phyloP scores from a whole-genome alignment of 257 asterid genomes.

The Verbena officinalis region DNA sequence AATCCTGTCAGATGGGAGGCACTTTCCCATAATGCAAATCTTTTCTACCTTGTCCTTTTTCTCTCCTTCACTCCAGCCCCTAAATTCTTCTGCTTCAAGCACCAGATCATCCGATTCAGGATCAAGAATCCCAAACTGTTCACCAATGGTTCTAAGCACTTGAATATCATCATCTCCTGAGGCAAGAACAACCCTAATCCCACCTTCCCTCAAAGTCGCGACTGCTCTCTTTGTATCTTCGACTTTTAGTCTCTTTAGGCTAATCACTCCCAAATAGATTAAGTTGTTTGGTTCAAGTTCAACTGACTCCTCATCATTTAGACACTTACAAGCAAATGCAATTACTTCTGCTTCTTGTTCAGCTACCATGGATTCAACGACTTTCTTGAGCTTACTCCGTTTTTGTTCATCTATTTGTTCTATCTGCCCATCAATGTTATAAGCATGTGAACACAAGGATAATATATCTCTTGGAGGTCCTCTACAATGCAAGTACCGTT shows the following conservation, averaged over 20 bases:
- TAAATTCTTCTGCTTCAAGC: slow-evolving; percentile 26
- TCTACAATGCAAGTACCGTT: slow-evolving; percentile 21
- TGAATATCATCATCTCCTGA: slow-evolving; percentile 32
- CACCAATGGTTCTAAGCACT: slow-evolving; percentile 24
- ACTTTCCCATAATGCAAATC: slow-evolving; percentile 33
- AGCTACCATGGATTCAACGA: neutral
- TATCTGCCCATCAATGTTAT: slow-evolving; percentile 21
- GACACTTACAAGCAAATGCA: slow-evolving; percentile 35
- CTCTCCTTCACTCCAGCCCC: slow-evolving; percentile 17
- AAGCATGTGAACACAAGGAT: slow-evolving; percentile 32
- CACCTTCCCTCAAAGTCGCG: slow-evolving; percentile 9
- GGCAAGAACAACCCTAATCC: slow-evolving; percentile 32
- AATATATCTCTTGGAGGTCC: slow-evolving; percentile 31
- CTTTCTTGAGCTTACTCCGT: neutral
- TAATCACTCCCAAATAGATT: slow-evolving; percentile 33
- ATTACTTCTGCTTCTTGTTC: slow-evolving; percentile 25
- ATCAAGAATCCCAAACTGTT: slow-evolving; percentile 17
- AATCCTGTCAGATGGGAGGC: slow-evolving; percentile 27
- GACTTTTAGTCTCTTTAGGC: slow-evolving; percentile 17
- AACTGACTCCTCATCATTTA: neutral
- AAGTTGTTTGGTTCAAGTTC: slow-evolving; percentile 11
- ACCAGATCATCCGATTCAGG: slow-evolving; percentile 20
- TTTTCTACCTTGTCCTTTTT: slow-evolving; percentile 16
- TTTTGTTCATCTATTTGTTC: slow-evolving; percentile 5
- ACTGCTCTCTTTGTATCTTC: slow-evolving; percentile 16